Evolutionary conservation across 2,329 filamentous ascomycete genomes (phyloP).

Genomic region (Phialemoniopsis sp.): DNA sequence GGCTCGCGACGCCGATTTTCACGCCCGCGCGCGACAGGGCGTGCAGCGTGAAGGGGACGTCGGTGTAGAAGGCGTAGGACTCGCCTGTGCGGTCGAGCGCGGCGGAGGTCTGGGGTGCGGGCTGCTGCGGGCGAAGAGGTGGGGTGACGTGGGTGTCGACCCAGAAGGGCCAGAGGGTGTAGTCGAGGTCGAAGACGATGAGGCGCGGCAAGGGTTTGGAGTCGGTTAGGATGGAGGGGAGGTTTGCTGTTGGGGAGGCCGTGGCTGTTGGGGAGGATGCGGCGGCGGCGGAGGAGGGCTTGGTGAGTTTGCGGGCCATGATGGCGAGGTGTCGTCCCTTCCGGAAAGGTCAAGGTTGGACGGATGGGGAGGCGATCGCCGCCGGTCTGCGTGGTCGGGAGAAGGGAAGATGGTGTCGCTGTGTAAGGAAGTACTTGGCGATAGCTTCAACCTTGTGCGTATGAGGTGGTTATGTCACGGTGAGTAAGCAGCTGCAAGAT

Average conservation of each 20-base stretch:
- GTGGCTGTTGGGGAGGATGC: slow-evolving; percentile 14
- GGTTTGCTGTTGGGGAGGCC: slow-evolving; percentile 12
- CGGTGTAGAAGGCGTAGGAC: slow-evolving; percentile 64
- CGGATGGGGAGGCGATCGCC: too few species aligned
- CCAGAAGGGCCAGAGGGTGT: slow-evolving; percentile 99
- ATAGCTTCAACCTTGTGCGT: too few species aligned
- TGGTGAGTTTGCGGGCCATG: slow-evolving; percentile 2
- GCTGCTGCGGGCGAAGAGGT: slow-evolving; percentile 53
- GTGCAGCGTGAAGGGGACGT: slow-evolving; percentile 64
- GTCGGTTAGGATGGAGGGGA: slow-evolving; percentile 42
- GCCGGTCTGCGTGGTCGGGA: too few species aligned
- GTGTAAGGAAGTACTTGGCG: too few species aligned
- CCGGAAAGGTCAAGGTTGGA: too few species aligned
- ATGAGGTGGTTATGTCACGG: too few species aligned
- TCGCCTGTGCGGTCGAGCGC: slow-evolving; percentile 57
- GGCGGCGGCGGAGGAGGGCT: slow-evolving; percentile 5
- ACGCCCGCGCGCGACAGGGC: slow-evolving; percentile 45
- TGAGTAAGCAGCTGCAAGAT: too few species aligned
- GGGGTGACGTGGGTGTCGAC: slow-evolving; percentile 85
- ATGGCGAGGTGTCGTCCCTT: too few species aligned
- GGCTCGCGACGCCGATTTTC: slow-evolving; percentile 69
- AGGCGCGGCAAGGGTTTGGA: slow-evolving; percentile 72
- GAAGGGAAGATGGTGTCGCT: too few species aligned
- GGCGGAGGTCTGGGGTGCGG: slow-evolving; percentile 11
- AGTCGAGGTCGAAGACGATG: slow-evolving; percentile 93